A percentile compares a stretch with the other conserved stretches of the same genome.
phyloP scores from a whole-genome alignment of 2,329 filamentous ascomycete genomes.

The Lachnellula suecica region DNA sequence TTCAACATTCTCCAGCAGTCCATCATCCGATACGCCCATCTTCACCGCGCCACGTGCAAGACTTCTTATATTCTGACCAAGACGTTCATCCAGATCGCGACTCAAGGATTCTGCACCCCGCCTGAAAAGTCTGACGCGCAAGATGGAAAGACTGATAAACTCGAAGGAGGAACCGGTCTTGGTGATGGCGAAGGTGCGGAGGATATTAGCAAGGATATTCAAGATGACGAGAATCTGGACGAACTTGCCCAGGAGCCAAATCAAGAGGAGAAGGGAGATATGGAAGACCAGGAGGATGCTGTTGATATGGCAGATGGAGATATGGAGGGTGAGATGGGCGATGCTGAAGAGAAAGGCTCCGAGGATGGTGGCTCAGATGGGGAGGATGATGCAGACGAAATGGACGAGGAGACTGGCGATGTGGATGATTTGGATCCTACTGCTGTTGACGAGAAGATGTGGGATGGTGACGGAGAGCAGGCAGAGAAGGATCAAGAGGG shows the following conservation, averaged over 20 bases:
- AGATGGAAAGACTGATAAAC: conserved; percentile 69
- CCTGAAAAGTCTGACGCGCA: conserved; percentile 75
- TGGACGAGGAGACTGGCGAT: conserved; percentile 87
- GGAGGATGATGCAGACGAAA: conserved; percentile 67
- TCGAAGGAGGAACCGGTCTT: conserved; percentile 89
- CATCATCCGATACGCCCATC: conserved; percentile 55
- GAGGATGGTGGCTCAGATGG: conserved; percentile 64
- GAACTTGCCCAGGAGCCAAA: conserved; percentile 87
- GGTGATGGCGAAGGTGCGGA: conserved; percentile 94
- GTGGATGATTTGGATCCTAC: conserved; percentile 88
- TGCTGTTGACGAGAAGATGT: conserved; percentile 97
- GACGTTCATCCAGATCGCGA: conserved; percentile 74
- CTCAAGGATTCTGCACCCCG: conserved; percentile 89
- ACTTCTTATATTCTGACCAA: conserved; percentile 75
- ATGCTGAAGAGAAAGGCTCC: conserved; percentile 61
- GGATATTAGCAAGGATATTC: conserved; percentile 96
- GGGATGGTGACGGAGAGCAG: conserved; percentile 82
- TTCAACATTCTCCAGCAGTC: conserved; percentile 57
- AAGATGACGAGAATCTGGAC: conserved; percentile 87
- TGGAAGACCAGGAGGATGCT: conserved; percentile 79
- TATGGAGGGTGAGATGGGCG: conserved; percentile 80
- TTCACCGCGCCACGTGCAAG: conserved; percentile 72
- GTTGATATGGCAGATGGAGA: conserved; percentile 94
- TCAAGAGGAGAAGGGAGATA: conserved; percentile 55
- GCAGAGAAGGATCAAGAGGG: conserved; percentile 81